Percentiles rank a stretch among this genome's conserved stretches.
phyloP scores from a whole-genome alignment of 202 grass and related monocot species.

The Digitaria exilis region DNA sequence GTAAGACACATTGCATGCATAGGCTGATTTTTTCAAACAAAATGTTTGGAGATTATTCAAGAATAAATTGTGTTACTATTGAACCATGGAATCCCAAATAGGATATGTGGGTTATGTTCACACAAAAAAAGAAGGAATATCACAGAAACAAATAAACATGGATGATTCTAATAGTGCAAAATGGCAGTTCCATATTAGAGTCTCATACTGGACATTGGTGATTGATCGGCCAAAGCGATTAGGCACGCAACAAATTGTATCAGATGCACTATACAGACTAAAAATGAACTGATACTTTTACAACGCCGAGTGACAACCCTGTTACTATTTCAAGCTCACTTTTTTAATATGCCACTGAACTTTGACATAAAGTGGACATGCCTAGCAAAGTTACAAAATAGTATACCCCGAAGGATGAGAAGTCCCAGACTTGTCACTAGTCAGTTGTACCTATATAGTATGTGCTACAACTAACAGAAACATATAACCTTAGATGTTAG shows the following conservation, averaged over 20 bases:
- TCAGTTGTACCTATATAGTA: background rate
- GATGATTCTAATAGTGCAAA: background rate
- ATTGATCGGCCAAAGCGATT: background rate
- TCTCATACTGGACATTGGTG: background rate
- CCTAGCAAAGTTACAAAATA: background rate
- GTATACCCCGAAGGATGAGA: background rate
- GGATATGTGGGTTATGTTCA: background rate
- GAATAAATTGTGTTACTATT: background rate
- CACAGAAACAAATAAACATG: background rate
- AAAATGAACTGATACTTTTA: background rate
- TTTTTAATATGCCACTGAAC: background rate
- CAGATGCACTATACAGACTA: background rate
- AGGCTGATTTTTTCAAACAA: background rate
- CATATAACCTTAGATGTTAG: background rate
- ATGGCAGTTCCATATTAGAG: background rate
- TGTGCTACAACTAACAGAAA: background rate
- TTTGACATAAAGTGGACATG: background rate
- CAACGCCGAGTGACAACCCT: background rate
- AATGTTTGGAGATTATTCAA: background rate
- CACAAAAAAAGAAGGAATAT: background rate
- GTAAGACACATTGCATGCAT: background rate
- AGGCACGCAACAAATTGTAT: background rate
- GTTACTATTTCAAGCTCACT: background rate
- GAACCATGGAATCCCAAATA: background rate
- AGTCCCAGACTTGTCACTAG: too few species aligned